A percentile compares a stretch with the other conserved stretches of the same genome.
Evolutionary conservation across 495 filamentous ascomycete genomes (phyloP).

Genomic region (Niebla homalea): DNA sequence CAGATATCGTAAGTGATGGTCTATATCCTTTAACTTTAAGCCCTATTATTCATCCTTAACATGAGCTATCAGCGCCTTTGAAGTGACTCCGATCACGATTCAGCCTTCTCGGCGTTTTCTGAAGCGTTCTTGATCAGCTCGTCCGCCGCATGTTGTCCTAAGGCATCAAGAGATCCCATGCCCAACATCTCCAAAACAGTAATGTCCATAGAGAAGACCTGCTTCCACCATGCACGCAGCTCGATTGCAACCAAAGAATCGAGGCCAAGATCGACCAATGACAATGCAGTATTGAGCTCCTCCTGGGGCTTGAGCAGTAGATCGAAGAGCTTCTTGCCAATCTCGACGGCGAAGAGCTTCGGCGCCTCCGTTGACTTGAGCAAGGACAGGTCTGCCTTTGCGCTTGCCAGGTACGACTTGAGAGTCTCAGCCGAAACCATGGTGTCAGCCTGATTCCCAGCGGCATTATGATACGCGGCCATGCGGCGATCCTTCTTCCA

Average conservation of each 20-base stretch:
- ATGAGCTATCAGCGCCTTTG: too few relatives aligned
- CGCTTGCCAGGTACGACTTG: slow-evolving; percentile 7
- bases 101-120: too few relatives aligned
- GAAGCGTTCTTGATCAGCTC: too few relatives aligned
- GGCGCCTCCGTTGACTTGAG: background rate
- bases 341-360: slow-evolving; percentile 17
- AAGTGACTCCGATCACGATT: too few relatives aligned
- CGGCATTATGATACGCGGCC: slow-evolving; percentile 23
- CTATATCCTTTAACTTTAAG: too few relatives aligned
- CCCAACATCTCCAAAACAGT: slow-evolving; percentile 29
- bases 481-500: slow-evolving; percentile 28
- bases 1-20: too few relatives aligned
- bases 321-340: slow-evolving; percentile 17
- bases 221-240: slow-evolving; percentile 24
- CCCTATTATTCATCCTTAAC: too few relatives aligned
- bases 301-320: slow-evolving; percentile 22
- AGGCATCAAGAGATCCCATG: slow-evolving; percentile 14
- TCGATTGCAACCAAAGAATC: slow-evolving; percentile 25
- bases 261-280: slow-evolving; percentile 17
- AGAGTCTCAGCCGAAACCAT: background rate
- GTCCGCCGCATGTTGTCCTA: background rate
- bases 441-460: background rate
- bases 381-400: slow-evolving; percentile 1
- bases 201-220: slow-evolving; percentile 22
- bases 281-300: slow-evolving; percentile 14